Evolutionary conservation across 495 filamentous ascomycete species (phyloP), one percentile per base, ranked within the genome.

Genomic region (Sphaerosporella brunnea): DNA sequence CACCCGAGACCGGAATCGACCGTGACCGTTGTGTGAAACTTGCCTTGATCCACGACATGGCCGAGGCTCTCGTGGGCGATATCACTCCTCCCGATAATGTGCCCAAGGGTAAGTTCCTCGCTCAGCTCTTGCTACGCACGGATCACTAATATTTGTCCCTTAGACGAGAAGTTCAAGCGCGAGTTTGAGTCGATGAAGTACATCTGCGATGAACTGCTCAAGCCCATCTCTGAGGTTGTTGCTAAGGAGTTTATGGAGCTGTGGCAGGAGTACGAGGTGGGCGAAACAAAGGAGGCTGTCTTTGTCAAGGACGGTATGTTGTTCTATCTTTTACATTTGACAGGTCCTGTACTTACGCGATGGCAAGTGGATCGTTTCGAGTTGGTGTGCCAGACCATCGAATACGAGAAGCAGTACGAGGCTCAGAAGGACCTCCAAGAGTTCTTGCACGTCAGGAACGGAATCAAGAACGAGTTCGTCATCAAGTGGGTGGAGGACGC

Each of bases 1-100:
- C 90, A 15, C 66, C 79, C 0, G 68, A 83, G 11, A 73, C 93
- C 9, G 67, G 77, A 8, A 63, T 97, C 54, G 76, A 96, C 62
- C 71, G 93, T 51, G 68, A 73, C 2, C 79, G 76, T 53, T 95
- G 90, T 69, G 85, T 82, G 56, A 80, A 82, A 64, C 88, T 97
- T 82, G 85, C 84, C 11, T 70, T 97, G 28, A 67, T 96, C 35
- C 90, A 97, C 68, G 90, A 97, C 65, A 94, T 97, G 88, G 90
- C 92, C 8, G 90, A 97, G 60, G 71, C 78, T 1, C 66, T 97
- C 8, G 90, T 96, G 18, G 90, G 90, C 30, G 90, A 97, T 62
- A 94, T 97, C 63, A 96, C 90, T 0, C 90, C 90, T 0, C 76
- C 82, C 11, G 90, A 97, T 59, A 69, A 70, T 3, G 68, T 85